phyloP scores from a whole-genome alignment of 306 rosid genomes.

The Trifolium dubium region DNA sequence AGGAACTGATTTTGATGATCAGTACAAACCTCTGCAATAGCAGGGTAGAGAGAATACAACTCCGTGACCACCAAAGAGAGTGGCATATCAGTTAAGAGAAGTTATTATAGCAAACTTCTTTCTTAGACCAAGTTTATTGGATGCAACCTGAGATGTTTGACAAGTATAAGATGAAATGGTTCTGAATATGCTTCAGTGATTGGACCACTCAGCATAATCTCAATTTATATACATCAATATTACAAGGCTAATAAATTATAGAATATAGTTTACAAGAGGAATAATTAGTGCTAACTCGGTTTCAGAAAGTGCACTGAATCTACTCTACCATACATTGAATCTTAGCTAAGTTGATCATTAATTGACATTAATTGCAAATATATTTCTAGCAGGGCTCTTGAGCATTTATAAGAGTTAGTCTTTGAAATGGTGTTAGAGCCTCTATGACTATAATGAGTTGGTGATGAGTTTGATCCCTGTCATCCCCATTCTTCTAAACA shows the following conservation, averaged over 20 bases:
- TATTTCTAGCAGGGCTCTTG: neutral
- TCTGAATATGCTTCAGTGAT: neutral
- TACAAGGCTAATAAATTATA: neutral
- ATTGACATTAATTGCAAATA: neutral
- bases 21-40: neutral
- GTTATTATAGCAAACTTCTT: neutral
- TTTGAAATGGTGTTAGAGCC: neutral
- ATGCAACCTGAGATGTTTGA: neutral
- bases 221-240: neutral
- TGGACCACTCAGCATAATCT: neutral
- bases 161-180: constrained; percentile 2
- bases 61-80: neutral
- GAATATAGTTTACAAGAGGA: neutral
- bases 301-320: neutral
- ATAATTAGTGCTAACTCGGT: neutral
- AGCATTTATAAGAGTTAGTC: neutral
- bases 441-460: neutral
- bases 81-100: neutral
- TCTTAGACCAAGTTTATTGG: neutral
- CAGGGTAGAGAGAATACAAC: constrained; percentile 6
- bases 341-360: neutral
- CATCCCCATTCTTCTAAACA: neutral
- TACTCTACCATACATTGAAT: neutral
- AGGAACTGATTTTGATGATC: neutral
- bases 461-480: constrained; percentile 7